A percentile compares a stretch with the other conserved stretches of the same genome.
These are phyloP conservation scores for Stemphylium lycopersici DNA, from an alignment of 2,329 filamentous ascomycete genomes.

Conservation along the genomic window DNA sequence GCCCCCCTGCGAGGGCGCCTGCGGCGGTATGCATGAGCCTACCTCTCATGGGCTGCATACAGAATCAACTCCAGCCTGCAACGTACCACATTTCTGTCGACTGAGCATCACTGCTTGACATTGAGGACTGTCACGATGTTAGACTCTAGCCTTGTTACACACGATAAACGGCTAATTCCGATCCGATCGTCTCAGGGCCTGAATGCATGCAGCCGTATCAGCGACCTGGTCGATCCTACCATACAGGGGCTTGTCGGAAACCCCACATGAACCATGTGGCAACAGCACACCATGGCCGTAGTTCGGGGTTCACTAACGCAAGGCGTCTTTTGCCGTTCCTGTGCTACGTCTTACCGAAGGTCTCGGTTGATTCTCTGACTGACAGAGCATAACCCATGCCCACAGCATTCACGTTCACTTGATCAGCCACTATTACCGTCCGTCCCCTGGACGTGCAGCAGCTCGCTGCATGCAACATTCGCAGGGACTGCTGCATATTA, in stretches of 20 bases:
- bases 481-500: neutral
- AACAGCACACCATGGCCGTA: conserved; percentile 3
- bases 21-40: neutral
- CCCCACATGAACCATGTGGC: conserved; percentile 17
- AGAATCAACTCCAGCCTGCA: neutral
- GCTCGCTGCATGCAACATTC: conserved; percentile 1
- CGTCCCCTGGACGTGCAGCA: neutral
- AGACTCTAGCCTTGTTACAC: conserved; percentile 6
- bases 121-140: neutral
- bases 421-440: conserved; percentile 1
- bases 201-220: conserved; percentile 7
- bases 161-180: conserved; percentile 4
- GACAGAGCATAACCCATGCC: conserved; percentile 2
- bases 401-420: neutral
- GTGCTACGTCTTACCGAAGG: neutral
- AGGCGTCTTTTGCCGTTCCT: neutral
- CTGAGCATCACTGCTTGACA: neutral
- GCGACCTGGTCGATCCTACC: conserved; percentile 5
- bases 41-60: neutral
- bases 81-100: neutral
- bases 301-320: conserved; percentile 2
- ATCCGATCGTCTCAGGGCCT: conserved; percentile 6
- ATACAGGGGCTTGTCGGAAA: neutral
- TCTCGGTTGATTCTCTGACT: neutral
- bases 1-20: neutral